Evolutionary conservation across 192 early-diverging fungal genomes (phyloP), one percentile per base, ranked within the genome.

Genomic region (Paraglomus occultum): DNA sequence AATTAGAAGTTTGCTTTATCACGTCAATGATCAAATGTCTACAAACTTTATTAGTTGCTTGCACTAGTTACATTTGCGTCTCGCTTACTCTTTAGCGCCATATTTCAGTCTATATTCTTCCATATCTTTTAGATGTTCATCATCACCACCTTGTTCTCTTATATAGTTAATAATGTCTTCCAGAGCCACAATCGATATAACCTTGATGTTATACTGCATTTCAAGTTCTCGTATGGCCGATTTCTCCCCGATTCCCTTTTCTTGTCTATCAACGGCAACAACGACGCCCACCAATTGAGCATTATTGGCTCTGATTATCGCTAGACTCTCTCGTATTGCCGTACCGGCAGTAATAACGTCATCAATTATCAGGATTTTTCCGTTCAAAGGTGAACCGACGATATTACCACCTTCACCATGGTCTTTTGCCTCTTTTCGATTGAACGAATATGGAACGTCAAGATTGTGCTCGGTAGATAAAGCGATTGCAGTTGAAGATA

Each of bases 271-370:
- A 18, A 99, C 84, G 4, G 95, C 92, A 18, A 99, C 93, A 39
- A 98, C 76, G 4, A 99, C 91, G 51, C 96, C 96, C 8, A 83
- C 82, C 42, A 94, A 74, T 17, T 83, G 68, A 15, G 94, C 96
- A 8, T 88, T 88, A 44, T 87, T 82, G 15, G 76, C 73, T 70
- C 83, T 70, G 54, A 99, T 95, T 58, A 97, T 89, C 31, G 78
- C 85, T 46, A 97, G 83, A 46, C 87, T 87, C 77, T 99, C 96
- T 22, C 93, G 81, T 75, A 99, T 96, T n/a, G 97, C 95, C 9
- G 97, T 99, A 31, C 97, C 97, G 6, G 97, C 97, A 3, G 97
- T 99, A 77, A 98, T 98, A 8, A 99, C 97, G 78, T 99, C 97
- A 81, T 99, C 97, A 31, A 94, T 86, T 22, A 99, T 84, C 57